A percentile compares a stretch with the other conserved stretches of the same genome.
These are phyloP conservation scores for Colletotrichum shisoi DNA, from an alignment of 2,329 filamentous ascomycete genomes.

Conservation along the genomic window DNA sequence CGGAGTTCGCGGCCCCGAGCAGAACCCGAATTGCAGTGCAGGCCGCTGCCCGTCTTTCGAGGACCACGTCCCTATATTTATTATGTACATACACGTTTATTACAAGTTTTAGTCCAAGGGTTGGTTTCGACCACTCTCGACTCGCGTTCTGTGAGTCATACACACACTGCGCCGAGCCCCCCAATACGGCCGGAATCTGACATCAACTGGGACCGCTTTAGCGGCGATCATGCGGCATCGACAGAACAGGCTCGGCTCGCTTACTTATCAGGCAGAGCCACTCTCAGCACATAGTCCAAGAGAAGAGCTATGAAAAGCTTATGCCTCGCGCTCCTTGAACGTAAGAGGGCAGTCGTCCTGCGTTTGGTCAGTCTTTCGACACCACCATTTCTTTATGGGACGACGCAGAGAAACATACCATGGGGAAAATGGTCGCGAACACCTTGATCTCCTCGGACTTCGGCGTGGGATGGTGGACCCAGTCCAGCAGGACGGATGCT, in stretches of 20 bases:
- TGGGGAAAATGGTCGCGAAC: conserved; percentile 97
- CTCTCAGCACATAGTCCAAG: conserved; percentile 1
- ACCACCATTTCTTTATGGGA: conserved; percentile 26
- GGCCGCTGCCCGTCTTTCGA: conserved; percentile 10
- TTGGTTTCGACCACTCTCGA: conserved; percentile 24
- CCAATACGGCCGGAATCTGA: conserved; percentile 15
- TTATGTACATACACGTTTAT: conserved; percentile 37
- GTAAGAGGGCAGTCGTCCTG: conserved; percentile 85
- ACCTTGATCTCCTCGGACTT: conserved; percentile 94
- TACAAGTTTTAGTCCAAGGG: conserved; percentile 34
- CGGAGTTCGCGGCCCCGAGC: not conserved
- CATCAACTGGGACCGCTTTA: conserved; percentile 16
- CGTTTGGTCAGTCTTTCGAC: conserved; percentile 38
- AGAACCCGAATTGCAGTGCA: not conserved
- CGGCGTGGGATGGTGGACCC: conserved; percentile 86
- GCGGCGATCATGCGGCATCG: conserved; percentile 16
- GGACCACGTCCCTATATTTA: conserved; percentile 13
- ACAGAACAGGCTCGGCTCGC: conserved; percentile 3
- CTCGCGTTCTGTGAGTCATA: conserved; percentile 16
- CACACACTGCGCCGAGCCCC: conserved; percentile 4
- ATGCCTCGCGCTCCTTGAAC: conserved; percentile 67
- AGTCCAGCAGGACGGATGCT: conserved; percentile 85
- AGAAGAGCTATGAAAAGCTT: conserved; percentile 37
- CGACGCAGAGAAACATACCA: conserved; percentile 65
- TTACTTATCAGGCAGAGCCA: conserved; percentile 14